Evolutionary conservation across 345 rosid species (phyloP).

Genomic region (Psidium friedrichsthalianum): DNA sequence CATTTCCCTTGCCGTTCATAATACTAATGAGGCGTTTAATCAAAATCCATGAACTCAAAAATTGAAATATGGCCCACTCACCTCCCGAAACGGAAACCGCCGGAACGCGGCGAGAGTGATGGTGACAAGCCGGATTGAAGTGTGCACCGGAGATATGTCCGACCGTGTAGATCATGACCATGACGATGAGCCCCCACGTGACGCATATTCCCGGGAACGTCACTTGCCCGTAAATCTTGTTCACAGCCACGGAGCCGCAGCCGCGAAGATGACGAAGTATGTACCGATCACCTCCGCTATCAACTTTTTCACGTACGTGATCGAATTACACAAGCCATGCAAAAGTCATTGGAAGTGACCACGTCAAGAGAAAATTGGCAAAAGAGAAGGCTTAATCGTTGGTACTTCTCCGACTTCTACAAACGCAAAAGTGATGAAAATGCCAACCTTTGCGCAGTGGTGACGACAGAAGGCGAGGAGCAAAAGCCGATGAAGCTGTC

Average conservation of each 20-base stretch:
- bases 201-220: constrained; percentile 37
- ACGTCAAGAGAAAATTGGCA: not conserved
- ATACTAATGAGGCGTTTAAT: not conserved
- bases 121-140: constrained; percentile 45
- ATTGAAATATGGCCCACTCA: not conserved
- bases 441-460: constrained; percentile 10
- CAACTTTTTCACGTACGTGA: constrained; percentile 1
- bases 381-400: not conserved
- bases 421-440: no score
- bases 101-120: constrained; percentile 14
- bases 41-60: not conserved
- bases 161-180: constrained; percentile 40
- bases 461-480: not conserved
- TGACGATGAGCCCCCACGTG: constrained; percentile 39
- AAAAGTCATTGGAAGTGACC: not conserved
- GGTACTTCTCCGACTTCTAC: not conserved
- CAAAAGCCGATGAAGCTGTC: not conserved
- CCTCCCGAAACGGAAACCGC: constrained; percentile 16
- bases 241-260: constrained; percentile 33
- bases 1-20: not conserved
- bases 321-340: not conserved
- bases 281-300: constrained; percentile 39
- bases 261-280: constrained; percentile 36
- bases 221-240: constrained; percentile 32
- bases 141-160: constrained; percentile 47